Conservation (phyloP, 345 rosid genomes). For the Euclidium syriacum region DNA sequence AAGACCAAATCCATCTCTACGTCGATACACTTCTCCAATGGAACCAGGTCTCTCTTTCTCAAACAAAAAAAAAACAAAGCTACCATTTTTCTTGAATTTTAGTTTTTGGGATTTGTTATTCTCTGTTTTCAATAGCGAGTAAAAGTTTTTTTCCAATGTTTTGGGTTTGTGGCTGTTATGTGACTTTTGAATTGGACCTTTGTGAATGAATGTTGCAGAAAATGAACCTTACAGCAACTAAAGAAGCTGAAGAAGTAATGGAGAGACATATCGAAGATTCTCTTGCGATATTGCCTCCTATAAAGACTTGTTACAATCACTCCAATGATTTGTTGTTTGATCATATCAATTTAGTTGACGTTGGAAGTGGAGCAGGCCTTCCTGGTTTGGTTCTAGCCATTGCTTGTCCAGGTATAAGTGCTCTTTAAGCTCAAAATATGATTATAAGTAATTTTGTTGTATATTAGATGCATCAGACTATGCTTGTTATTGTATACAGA, state of each 20-base stretch:
- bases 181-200: neutral
- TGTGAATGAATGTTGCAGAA: slow-evolving; percentile 46
- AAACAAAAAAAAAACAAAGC: neutral
- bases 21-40: slow-evolving; percentile 70
- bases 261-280: slow-evolving; percentile 86
- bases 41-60: slow-evolving; percentile 60
- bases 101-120: too few relatives aligned
- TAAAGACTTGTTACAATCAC: slow-evolving; percentile 36
- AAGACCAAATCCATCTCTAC: slow-evolving; percentile 58
- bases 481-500: slow-evolving; percentile 29
- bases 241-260: slow-evolving; percentile 63
- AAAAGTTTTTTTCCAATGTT: neutral
- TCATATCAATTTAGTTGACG: slow-evolving; percentile 58
- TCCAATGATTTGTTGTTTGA: slow-evolving; percentile 36
- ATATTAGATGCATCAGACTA: neutral
- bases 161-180: neutral
- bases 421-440: neutral
- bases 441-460: neutral
- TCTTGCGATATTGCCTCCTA: slow-evolving; percentile 65
- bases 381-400: slow-evolving; percentile 87
- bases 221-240: slow-evolving; percentile 84
- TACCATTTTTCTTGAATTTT: neutral
- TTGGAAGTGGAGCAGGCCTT: slow-evolving; percentile 88
- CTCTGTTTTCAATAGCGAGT: neutral
- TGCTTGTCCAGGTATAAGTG: slow-evolving; percentile 75